Evolutionary conservation across 1,139 yeast genomes (phyloP).

Genomic region (Saccharomycopsis hybrid): DNA sequence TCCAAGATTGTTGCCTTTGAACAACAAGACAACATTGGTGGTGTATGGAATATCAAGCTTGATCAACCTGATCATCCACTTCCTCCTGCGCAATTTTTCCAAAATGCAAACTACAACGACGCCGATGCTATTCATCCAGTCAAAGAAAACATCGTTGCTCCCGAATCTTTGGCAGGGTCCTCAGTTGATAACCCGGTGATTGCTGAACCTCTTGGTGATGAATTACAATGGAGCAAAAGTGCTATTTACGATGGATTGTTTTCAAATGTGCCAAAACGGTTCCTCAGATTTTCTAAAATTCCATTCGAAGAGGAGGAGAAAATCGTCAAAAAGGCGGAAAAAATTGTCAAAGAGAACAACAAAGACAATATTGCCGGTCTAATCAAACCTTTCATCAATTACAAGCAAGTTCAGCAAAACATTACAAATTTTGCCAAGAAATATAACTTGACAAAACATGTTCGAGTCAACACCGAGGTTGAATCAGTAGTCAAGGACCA

Average conservation of each 20-base stretch:
- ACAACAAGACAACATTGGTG: constrained; percentile 32
- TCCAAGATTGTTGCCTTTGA: constrained; percentile 33
- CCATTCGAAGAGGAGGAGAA: constrained; percentile 14
- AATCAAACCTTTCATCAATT: constrained; percentile 39
- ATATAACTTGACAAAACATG: constrained; percentile 31
- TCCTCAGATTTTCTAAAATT: constrained; percentile 38
- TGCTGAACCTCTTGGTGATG: constrained; percentile 21
- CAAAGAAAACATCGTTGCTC: constrained; percentile 22
- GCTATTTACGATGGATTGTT: constrained; percentile 40
- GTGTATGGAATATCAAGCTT: constrained; percentile 31
- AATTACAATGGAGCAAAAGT: constrained; percentile 36
- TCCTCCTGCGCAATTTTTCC: constrained; percentile 24
- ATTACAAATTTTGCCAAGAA: constrained; percentile 30
- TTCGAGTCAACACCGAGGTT: constrained; percentile 37
- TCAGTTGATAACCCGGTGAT: constrained; percentile 24
- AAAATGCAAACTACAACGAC: constrained; percentile 25
- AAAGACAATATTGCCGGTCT: constrained; percentile 9
- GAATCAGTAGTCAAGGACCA: constrained; percentile 33
- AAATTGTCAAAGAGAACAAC: no score
- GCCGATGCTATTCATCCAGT: constrained; percentile 25
- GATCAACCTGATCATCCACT: constrained; percentile 23
- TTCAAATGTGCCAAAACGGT: constrained; percentile 41
- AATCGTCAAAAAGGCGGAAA: background rate
- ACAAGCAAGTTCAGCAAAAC: constrained; percentile 33
- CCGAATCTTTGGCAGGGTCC: constrained; percentile 1